Evolutionary conservation across 2,329 filamentous ascomycete species (phyloP), one percentile per base, ranked within the genome.

Genomic region (Septoria petroselini): DNA sequence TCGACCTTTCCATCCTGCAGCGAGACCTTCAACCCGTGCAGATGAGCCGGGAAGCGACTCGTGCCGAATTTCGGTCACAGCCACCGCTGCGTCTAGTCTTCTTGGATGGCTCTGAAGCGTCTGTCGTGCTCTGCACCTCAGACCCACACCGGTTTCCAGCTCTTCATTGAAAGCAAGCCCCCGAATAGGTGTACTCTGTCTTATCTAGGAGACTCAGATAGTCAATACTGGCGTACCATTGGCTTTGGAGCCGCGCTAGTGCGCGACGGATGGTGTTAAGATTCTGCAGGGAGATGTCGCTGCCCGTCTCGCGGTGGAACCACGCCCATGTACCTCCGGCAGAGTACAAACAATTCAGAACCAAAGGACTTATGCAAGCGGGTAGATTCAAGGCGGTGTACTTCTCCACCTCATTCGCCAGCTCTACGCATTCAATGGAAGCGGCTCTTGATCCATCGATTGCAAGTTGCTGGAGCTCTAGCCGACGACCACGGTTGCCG

Each of bases 381-480:
- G 43, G 14, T 7, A 41, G 45, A 21, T 52, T 12, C 3, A 38
- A 27, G 3, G 31, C 25, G 12, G 39, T 27, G 23, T 47, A 41
- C 17, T 41, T 19, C 19, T 53, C 40, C 11, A 59, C 30, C 31
- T 56, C 47, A 8, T 50, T 18, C 2, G 50, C 49, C n/a, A 56
- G 35, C n/a, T 37, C 39, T 7, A 54, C 44, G 9, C 50, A 33
- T 12, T 50, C 53, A 3, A 19, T 15, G 17, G 51, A 42, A 2
- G 48, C 42, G n/a, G 38, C 19, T 43, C 52, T 52, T 18, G 54
- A 55, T 1, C 48, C 55, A 17, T 58, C 51, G 15, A 60, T 54
- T 6, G 57, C 57, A 6, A 53, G 33, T 31, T 58, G 52, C 19
- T 58, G 58, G 11, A 55, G 41, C 23, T 59, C 57, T 9, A 60